Evolutionary conservation across 495 filamentous ascomycete species (phyloP).

Genomic region (Aspergillus heteromorphus): DNA sequence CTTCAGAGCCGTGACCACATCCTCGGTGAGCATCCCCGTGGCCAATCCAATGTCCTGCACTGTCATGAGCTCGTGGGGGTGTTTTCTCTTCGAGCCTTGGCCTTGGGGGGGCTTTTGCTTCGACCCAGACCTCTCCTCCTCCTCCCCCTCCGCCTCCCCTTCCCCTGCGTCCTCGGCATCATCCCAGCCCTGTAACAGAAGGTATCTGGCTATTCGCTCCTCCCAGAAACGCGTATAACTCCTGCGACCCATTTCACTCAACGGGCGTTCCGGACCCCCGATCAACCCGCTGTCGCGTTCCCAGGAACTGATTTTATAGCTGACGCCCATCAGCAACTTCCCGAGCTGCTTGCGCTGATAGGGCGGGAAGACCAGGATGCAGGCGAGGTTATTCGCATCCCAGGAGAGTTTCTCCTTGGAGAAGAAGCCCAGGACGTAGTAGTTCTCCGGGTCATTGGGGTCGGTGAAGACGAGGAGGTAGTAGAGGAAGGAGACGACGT

Average conservation of each 20-base stretch:
- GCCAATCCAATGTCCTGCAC: conserved; percentile 53
- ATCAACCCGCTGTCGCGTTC: conserved; percentile 62
- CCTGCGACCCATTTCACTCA: conserved; percentile 73
- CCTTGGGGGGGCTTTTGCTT: conserved; percentile 24
- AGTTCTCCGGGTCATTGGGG: conserved; percentile 26
- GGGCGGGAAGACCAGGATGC: conserved; percentile 92
- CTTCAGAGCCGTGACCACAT: conserved; percentile 71
- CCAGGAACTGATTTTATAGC: conserved; percentile 83
- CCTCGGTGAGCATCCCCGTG: conserved; percentile 77
- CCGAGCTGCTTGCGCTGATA: conserved; percentile 89
- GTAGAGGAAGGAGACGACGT: conserved; percentile 91
- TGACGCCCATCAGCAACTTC: conserved; percentile 84
- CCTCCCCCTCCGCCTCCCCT: too few relatives aligned
- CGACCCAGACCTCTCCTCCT: too few relatives aligned
- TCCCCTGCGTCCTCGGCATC: conserved; percentile 16
- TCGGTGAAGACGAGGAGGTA: conserved; percentile 67
- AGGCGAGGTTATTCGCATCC: conserved; percentile 98
- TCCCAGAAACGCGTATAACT: conserved; percentile 84
- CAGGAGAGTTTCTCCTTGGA: conserved; percentile 97
- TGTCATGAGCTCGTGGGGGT: conserved; percentile 37
- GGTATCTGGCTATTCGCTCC: conserved; percentile 65
- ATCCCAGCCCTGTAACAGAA: conserved; percentile 36
- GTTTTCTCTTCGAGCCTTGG: conserved; percentile 24
- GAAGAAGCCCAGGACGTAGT: conserved; percentile 84
- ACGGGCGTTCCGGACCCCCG: conserved; percentile 89